Conservation (phyloP, 139 green algal genomes). For the Nannochloris sp. region DNA sequence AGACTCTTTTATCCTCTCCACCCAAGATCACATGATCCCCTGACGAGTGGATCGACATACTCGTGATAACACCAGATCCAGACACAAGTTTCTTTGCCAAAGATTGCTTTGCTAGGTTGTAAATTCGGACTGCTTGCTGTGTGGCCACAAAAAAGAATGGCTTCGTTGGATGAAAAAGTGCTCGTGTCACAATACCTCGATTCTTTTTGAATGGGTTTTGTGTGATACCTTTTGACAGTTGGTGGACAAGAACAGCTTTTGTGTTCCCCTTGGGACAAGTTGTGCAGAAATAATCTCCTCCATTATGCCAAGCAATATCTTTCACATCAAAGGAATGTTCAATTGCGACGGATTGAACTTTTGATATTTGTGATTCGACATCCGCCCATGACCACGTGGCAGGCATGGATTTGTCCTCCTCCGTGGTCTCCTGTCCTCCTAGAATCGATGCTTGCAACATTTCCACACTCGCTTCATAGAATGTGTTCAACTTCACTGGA, state of each 20-base stretch:
- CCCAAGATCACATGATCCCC: conserved; percentile 91
- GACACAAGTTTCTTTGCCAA: conserved; percentile 87
- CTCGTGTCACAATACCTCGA: conserved; percentile 62
- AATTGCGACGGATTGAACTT: conserved; percentile 17
- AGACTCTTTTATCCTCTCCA: conserved; percentile 70
- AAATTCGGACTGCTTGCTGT: conserved; percentile 79
- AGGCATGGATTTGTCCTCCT: neutral
- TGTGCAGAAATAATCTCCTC: conserved; percentile 87
- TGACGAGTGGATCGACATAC: conserved; percentile 74
- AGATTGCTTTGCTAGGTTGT: conserved; percentile 86
- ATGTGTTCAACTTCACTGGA: conserved; percentile 10
- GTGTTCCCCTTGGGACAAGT: conserved; percentile 70
- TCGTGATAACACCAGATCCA: conserved; percentile 66
- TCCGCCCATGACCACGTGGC: conserved; percentile 8
- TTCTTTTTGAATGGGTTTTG: conserved; percentile 95
- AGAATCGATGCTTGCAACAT: conserved; percentile 5
- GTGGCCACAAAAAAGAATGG: conserved; percentile 94
- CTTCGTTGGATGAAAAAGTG: conserved; percentile 86
- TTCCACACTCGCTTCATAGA: conserved; percentile 14
- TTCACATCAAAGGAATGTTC: conserved; percentile 33
- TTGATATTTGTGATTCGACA: neutral
- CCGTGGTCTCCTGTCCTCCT: neutral
- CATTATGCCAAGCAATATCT: conserved; percentile 73
- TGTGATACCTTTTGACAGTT: conserved; percentile 64
- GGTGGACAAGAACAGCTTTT: conserved; percentile 88